Conservation (phyloP, 176 grass and related monocot genomes). For the Phoenix roebelenii region DNA sequence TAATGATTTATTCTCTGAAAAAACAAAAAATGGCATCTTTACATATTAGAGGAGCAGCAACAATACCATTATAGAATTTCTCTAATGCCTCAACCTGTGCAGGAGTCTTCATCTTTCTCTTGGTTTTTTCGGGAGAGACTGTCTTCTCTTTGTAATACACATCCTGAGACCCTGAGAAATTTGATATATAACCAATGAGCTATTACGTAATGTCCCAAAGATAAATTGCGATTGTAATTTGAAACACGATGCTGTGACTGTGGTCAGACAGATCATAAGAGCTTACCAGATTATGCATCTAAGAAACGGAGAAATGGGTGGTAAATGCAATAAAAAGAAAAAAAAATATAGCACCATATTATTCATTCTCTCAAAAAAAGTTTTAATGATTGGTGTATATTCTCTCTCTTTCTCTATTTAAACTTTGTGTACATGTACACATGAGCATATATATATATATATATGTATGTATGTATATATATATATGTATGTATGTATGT, state of each 20-base stretch:
- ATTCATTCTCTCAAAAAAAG: too few relatives aligned
- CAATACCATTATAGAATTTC: conserved; percentile 9
- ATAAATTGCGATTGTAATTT: neutral
- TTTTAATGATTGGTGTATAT: too few relatives aligned
- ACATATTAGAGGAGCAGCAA: neutral
- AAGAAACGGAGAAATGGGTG: too few relatives aligned
- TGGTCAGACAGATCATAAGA: neutral
- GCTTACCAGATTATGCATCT: neutral
- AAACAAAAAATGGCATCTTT: neutral
- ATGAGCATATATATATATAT: too few relatives aligned
- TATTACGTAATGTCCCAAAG: neutral
- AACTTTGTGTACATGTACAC: too few relatives aligned
- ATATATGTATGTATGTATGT: too few relatives aligned
- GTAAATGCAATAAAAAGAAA: too few relatives aligned
- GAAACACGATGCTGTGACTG: neutral
- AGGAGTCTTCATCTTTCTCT: conserved; percentile 12
- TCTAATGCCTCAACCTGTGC: conserved; percentile 15
- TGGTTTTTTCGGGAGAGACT: conserved; percentile 4
- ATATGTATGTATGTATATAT: too few relatives aligned
- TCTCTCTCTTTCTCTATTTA: too few relatives aligned
- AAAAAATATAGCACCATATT: too few relatives aligned
- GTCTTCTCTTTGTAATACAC: neutral
- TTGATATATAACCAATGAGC: neutral
- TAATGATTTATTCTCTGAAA: neutral
- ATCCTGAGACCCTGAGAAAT: neutral